phyloP scores from a whole-genome alignment of 371 early-diverging fungal genomes.

The Mucor indicus region DNA sequence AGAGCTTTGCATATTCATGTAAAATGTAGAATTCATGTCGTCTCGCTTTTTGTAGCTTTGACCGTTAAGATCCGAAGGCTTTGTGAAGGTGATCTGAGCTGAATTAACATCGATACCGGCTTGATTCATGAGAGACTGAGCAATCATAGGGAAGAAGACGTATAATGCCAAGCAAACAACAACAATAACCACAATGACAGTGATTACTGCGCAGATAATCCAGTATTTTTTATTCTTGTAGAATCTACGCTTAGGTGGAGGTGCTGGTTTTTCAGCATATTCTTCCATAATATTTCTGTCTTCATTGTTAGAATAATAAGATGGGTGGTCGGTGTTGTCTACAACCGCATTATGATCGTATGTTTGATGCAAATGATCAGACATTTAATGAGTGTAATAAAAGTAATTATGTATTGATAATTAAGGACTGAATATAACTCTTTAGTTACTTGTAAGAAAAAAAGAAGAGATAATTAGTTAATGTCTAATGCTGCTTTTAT shows the following conservation, averaged over 20 bases:
- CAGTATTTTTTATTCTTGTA: constrained; percentile 56
- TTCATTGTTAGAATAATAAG: no score
- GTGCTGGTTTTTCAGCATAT: constrained; percentile 35
- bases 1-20: constrained; percentile 50
- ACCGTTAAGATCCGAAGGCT: constrained; percentile 20
- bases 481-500: no score
- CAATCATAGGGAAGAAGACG: constrained; percentile 59
- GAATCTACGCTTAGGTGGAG: constrained; percentile 31
- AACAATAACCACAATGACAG: constrained; percentile 45
- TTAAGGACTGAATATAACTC: no score
- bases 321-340: background rate
- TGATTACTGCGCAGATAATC: constrained; percentile 50
- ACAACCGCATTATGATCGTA: constrained; percentile 4
- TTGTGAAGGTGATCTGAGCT: constrained; percentile 52
- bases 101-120: constrained; percentile 42
- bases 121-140: constrained; percentile 48
- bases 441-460: no score
- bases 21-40: constrained; percentile 38
- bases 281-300: constrained; percentile 29
- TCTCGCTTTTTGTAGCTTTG: constrained; percentile 29
- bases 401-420: no score
- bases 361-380: background rate
- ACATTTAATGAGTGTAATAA: no score
- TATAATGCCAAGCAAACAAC: constrained; percentile 48
- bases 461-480: no score